Percentiles rank a stretch among this genome's conserved stretches.
These are phyloP conservation scores for Trametes maxima DNA, from an alignment of 768 basidiomycete genomes.

Conservation along the genomic window DNA sequence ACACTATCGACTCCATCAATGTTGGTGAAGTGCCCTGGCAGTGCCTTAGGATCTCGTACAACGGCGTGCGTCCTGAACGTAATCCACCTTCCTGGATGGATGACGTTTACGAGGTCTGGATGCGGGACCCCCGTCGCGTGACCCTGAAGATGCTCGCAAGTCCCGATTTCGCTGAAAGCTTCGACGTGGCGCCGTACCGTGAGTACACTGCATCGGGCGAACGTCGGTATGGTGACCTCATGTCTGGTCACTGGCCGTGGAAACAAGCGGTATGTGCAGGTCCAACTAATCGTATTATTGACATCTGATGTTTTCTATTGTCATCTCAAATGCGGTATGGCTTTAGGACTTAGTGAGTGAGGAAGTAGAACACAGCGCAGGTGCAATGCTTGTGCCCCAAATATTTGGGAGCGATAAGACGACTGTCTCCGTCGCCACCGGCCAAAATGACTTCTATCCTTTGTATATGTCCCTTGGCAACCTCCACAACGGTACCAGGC, in stretches of 20 bases:
- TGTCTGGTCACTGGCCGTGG: not conserved
- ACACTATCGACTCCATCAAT: slow-evolving; percentile 31
- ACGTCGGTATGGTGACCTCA: not conserved
- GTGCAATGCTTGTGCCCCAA: not conserved
- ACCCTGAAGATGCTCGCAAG: not conserved
- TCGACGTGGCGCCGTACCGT: not conserved
- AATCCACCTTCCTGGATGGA: not conserved
- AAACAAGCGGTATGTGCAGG: slow-evolving; percentile 1
- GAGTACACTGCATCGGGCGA: not conserved
- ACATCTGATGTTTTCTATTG: too few relatives aligned
- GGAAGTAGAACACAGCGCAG: not conserved
- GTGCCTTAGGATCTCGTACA: slow-evolving; percentile 35
- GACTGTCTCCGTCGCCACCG: slow-evolving; percentile 29
- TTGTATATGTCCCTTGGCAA: slow-evolving; percentile 31
- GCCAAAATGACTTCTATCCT: slow-evolving; percentile 34
- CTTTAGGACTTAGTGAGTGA: not conserved
- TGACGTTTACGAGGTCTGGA: not conserved
- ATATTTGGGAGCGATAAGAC: slow-evolving; percentile 19
- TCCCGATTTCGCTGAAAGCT: not conserved
- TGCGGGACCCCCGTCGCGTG: not conserved
- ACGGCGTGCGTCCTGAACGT: not conserved
- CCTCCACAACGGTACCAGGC: slow-evolving; percentile 22
- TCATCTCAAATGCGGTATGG: not conserved
- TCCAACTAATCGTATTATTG: too few relatives aligned
- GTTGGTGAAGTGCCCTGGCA: slow-evolving; percentile 43